Base-by-base conservation (phyloP, 2,329 filamentous ascomycete genomes). In the Calonectria hawksworthii region DNA sequence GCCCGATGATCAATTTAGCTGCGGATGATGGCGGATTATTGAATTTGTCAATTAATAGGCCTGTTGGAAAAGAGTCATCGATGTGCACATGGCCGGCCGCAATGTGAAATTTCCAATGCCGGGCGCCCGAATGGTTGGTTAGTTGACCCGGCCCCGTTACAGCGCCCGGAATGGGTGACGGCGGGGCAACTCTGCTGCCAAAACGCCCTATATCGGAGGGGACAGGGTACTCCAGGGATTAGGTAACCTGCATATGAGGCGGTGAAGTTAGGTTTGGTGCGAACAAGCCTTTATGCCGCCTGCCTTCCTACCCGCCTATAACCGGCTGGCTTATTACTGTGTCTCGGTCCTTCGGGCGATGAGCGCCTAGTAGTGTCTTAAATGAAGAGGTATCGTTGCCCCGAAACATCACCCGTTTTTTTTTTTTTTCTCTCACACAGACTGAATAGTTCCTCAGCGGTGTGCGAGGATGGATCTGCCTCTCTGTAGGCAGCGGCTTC, bases 51-150 rank as follows among this genome's bases (percentile, higher is more conserved):
- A 73, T 64, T 52, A 36, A 38, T 41, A 41, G 28, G 61, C 36
- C 51, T 44, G 59, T 63, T 44, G 51, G 30, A 51, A 30, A 74
- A 34, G 72, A 73, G 75, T 66, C 59, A 69, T 47, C 13, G 21
- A 71, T 44, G 65, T 7, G 78, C 75, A 71, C 61, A 61, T 73
- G 75, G 51, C 41, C 52, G 30, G 70, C 54, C 47, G 74, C 50
- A 63, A n/a, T n/a, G 44, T 56, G 72, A 77, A 73, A 78, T 80
- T 80, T 80, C 73, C 74, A 80, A 80, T 77, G 56, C 59, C 34
- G 52, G 65, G 66, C 51, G 64, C 59, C 56, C 65, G 65, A 79
- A 77, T 80, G 78, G 78, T 72, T 23, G 70, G 78, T 79, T 80
- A 76, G 74, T 71, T 32, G 64, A 56, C 11, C 30, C 36, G 59